Evolutionary conservation across 106 monocot species (phyloP), one percentile per base, ranked within the genome.

Genomic region (Iris macrosiphon): DNA sequence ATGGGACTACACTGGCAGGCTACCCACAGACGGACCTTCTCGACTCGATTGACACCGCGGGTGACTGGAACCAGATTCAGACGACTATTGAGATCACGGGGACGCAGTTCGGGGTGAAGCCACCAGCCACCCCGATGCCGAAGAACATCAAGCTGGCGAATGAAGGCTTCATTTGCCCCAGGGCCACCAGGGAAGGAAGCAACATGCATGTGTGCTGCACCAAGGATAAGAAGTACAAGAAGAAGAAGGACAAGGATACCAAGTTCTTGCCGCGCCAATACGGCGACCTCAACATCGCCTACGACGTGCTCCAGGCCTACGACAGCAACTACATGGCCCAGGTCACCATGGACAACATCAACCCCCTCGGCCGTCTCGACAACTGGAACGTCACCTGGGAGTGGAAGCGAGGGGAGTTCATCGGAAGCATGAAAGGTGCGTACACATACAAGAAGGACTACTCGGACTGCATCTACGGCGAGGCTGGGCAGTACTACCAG

Each of bases 341-440:
- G 54, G 86, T 96, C 21, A 95, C 89, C 35, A 59, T 95, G 27
- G 87, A 91, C 60, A 91, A 83, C 69, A 30, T 72, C 58, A 68
- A 61, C 75, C 80, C 84, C 7, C 72, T 91, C 6, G 81, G 90
- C 62, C 77, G 90, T 21, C 84, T 91, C 10, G 90, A 91, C 63
- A 85, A 75, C 69, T 98, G 98, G 98, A 98, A 91, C 62, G 42
- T 98, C 25, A 87, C 91, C 15, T 98, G 90, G 91, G 87, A 98
- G 43, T 98, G 98, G 98, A 87, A 49, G 80, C 70, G 87, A 2
- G 91, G 87, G 10, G 91, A 98, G 74, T 98, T 98, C 80, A 98
- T 98, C 72, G 67, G 87, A 78, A 62, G 37, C 60, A 98, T 91
- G 80, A 42, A 34, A 12, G 98, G 98, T 6, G 98, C 98, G 39